Base-by-base conservation (phyloP, 345 rosid genomes). In the Camelina sativa region DNA sequence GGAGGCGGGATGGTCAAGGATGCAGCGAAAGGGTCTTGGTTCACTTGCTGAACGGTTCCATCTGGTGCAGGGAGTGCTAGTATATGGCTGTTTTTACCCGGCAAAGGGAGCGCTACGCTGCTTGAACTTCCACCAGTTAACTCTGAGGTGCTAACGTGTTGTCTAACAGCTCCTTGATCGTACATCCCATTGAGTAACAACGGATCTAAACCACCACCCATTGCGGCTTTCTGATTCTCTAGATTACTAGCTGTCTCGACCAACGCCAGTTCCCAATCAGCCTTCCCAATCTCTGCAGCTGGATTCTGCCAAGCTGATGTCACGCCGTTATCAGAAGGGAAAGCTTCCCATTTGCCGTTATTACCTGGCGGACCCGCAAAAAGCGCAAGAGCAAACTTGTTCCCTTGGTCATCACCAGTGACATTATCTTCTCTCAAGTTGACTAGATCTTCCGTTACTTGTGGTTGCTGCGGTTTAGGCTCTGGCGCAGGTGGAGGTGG, bases 211-310 rank as follows among this genome's bases (percentile, higher is more conserved):
- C 99, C 98, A 34, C 99, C 99, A 2, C 94, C 98, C 85, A 90
- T 75, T 8, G 90, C 63, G 3, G 88, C 84, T 72, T 86, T 86
- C 80, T 89, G 99, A 67, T 82, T 74, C 0, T 91, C 83, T 20
- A 95, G 82, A 74, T 87, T 77, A 73, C 98, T 90, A 15, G 97
- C 91, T 4, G 97, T 71, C 75, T 92, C 93, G 11, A 95, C 98
- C 82, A 95, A 81, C 1, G 98, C 98, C 54, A 87, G 61, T 67
- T 92, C 99, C 99, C 99, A 95, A 83, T 92, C 98, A 0, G 86
- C 88, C 66, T 89, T 86, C 62, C 83, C 86, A 0, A 72, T 77
- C 34, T 90, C 93, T 2, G 96, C 96, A 15, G 93, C 96, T 4
- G 96, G 89, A 62, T 77, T 90, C 82, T 90, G 96, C 96, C 96